Base-by-base conservation (phyloP, 2,329 filamentous ascomycete species). In the Diaporthe velutina region DNA sequence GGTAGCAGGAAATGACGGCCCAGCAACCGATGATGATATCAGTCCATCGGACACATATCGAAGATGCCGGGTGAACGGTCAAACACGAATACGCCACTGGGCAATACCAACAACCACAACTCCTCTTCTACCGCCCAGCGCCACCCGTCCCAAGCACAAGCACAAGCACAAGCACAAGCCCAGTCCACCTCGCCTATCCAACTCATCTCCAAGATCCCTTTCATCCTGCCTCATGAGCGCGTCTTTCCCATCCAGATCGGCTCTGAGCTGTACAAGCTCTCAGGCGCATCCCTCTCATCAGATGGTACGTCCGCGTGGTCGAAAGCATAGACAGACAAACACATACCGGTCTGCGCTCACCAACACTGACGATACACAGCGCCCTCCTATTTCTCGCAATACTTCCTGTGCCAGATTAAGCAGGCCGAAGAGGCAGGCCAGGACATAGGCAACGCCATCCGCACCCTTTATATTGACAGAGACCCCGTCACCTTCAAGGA, bases 371-470 rank as follows among this genome's bases (percentile, higher is more conserved):
- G 13, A 25, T 12, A 33, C 30, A 33, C 74, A 98, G 96, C 95
- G 80, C 96, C 96, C 74, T 98, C 96, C 67, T 98, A 98, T 84
- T 98, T 98, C 85, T 98, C 96, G 28, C 93, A 95, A 79, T 98
- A 97, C 86, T 98, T 98, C 83, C 89, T 92, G 78, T 94, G 94
- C 79, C 96, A 98, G 84, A 84, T 98, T 54, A 89, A 90, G 74
- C 85, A 87, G 78, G 92, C 90, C 66, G 89, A 91, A 75, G 88
- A 90, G 61, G 88, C 89, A 73, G 90, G 90, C 74, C 88, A 91
- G 72, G 88, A 90, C 73, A 74, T 84, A 7, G 82, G 80, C 52
- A 78, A 80, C 7, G 83, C 85, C 61, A 86, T 98, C 74, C 92
- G 93, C 78, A 98, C 96, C 0, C 88, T 98, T 9, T 98, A 98